Conservation (phyloP, 192 early-diverging fungal species). For the Entomortierella beljakovae region DNA sequence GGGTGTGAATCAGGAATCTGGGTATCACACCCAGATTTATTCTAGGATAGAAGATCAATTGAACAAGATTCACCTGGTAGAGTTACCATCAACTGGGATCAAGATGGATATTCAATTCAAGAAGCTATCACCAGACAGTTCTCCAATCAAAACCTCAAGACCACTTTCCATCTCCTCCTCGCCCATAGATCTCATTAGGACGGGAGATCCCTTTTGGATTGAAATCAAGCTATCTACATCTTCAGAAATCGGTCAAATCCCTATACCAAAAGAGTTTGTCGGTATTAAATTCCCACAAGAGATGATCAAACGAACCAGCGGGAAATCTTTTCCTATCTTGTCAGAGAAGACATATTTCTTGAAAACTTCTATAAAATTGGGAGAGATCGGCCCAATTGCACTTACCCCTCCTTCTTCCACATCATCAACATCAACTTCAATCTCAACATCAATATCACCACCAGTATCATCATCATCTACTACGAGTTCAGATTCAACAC, state of each 20-base stretch:
- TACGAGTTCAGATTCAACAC: not conserved
- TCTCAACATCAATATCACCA: no score
- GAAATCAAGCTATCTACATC: conserved; percentile 15
- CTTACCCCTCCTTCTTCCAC: no score
- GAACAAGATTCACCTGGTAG: conserved; percentile 15
- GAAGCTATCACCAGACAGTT: conserved; percentile 2
- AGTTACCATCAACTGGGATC: conserved; percentile 15
- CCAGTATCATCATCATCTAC: no score
- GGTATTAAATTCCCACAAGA: conserved; percentile 33
- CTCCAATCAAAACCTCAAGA: not conserved
- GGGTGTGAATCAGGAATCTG: conserved; percentile 34
- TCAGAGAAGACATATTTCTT: conserved; percentile 39
- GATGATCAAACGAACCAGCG: conserved; percentile 33
- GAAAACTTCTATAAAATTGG: conserved; percentile 11
- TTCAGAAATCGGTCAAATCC: not conserved
- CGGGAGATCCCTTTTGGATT: conserved; percentile 32
- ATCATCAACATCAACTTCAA: no score
- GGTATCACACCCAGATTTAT: conserved; percentile 29
- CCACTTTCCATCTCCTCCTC: not conserved
- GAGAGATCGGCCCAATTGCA: not conserved
- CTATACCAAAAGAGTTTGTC: conserved; percentile 27
- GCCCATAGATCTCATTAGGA: conserved; percentile 27
- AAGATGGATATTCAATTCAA: conserved; percentile 22
- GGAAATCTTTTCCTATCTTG: conserved; percentile 20
- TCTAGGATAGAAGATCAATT: conserved; percentile 31